Percentiles rank a stretch among this genome's conserved stretches.
Evolutionary conservation across 441 rosid genomes (phyloP).

Genomic region (Caryocar brasiliense): DNA sequence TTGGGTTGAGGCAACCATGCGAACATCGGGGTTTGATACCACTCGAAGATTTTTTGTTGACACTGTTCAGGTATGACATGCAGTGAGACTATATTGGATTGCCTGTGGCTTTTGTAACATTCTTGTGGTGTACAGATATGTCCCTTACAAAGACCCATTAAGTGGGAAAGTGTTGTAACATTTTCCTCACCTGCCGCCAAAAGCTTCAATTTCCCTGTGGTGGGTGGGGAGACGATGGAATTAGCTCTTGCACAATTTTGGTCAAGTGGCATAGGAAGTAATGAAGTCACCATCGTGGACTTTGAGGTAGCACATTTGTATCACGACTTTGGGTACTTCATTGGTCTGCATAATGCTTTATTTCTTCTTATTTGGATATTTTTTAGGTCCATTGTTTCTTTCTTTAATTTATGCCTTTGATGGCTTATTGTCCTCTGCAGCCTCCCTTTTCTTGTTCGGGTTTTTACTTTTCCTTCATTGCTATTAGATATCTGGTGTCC

Average conservation of each 20-base stretch:
- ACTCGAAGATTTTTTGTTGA: conserved; percentile 72
- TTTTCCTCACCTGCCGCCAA: conserved; percentile 78
- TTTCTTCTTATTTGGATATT: background rate
- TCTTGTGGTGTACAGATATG: conserved; percentile 53
- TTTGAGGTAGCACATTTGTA: conserved; percentile 60
- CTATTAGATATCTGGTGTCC: no score
- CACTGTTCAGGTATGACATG: conserved; percentile 67
- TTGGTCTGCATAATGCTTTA: background rate
- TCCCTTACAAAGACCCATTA: conserved; percentile 83
- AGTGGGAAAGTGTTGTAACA: conserved; percentile 72
- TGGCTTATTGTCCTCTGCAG: background rate
- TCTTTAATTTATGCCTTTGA: background rate
- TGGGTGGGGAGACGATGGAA: conserved; percentile 92
- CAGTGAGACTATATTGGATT: conserved; percentile 8
- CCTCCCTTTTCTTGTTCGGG: background rate
- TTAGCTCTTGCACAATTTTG: conserved; percentile 92
- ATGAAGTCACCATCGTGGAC: conserved; percentile 65
- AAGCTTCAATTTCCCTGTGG: conserved; percentile 71
- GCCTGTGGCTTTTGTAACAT: conserved; percentile 22
- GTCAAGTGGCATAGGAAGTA: conserved; percentile 98
- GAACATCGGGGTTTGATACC: conserved; percentile 81
- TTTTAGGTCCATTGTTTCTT: background rate
- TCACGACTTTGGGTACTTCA: background rate
- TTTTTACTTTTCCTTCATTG: no score
- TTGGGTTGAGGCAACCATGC: conserved; percentile 96